Percentiles rank a stretch among this genome's conserved stretches.
Evolutionary conservation across 495 filamentous ascomycete genomes (phyloP).

Genomic region (Thozetella sp.): DNA sequence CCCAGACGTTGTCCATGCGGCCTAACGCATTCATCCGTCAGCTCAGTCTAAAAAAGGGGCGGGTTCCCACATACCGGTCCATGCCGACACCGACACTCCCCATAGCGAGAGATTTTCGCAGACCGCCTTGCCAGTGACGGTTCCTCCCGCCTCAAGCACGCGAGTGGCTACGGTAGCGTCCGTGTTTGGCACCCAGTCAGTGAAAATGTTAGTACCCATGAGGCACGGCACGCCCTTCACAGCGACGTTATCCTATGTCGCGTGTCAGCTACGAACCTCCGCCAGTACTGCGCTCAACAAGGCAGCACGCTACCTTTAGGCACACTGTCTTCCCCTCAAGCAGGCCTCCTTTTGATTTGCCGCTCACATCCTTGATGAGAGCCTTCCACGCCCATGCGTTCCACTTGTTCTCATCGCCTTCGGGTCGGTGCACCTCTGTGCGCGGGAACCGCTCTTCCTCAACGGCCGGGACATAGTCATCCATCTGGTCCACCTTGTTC

Average conservation of each 20-base stretch:
- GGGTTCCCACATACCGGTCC: slow-evolving; percentile 29
- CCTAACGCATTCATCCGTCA: too few species aligned
- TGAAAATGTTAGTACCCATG: slow-evolving; percentile 31
- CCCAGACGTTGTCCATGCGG: slow-evolving; percentile 49
- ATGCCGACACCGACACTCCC: slow-evolving; percentile 39
- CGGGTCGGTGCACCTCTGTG: neutral
- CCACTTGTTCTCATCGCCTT: neutral
- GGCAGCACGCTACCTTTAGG: slow-evolving; percentile 12
- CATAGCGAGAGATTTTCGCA: slow-evolving; percentile 52
- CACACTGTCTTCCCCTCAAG: slow-evolving; percentile 31
- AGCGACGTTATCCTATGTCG: slow-evolving; percentile 33
- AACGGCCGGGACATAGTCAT: neutral
- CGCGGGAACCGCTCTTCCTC: neutral
- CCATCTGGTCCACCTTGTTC: slow-evolving; percentile 2
- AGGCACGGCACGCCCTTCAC: slow-evolving; percentile 34
- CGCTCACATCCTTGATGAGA: neutral
- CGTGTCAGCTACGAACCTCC: neutral
- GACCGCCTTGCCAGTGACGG: slow-evolving; percentile 36
- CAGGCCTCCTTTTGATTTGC: slow-evolving; percentile 4
- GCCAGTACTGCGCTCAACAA: neutral
- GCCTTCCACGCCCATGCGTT: slow-evolving; percentile 1
- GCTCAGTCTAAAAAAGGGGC: too few species aligned
- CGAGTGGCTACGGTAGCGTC: slow-evolving; percentile 37
- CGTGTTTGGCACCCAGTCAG: slow-evolving; percentile 32
- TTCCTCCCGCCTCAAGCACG: slow-evolving; percentile 32